phyloP scores from a whole-genome alignment of 345 rosid species.

The Syzygium grande region DNA sequence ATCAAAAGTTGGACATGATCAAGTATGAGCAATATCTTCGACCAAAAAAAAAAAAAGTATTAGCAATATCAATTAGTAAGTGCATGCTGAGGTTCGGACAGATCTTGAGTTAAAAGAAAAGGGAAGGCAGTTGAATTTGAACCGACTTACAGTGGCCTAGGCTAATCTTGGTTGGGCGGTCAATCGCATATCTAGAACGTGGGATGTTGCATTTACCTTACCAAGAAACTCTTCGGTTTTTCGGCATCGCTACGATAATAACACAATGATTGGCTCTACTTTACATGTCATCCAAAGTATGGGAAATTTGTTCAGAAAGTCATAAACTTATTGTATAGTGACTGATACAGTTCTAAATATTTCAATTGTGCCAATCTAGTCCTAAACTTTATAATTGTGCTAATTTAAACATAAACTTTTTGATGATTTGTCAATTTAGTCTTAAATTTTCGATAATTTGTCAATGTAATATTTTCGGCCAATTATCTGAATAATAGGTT shows the following conservation, averaged over 20 bases:
- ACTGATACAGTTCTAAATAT: too few species aligned
- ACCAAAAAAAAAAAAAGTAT: too few species aligned
- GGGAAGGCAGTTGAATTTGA: not conserved
- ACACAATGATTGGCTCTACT: not conserved
- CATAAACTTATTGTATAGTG: too few species aligned
- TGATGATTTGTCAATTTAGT: too few species aligned
- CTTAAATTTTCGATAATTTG: too few species aligned
- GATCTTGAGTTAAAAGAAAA: not conserved
- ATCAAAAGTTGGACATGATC: not conserved
- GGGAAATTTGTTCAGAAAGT: too few species aligned
- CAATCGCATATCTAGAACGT: not conserved
- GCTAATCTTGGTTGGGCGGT: not conserved
- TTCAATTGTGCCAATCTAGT: too few species aligned
- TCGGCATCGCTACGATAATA: not conserved
- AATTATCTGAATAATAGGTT: too few species aligned
- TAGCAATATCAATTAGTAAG: not conserved
- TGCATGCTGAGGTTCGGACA: not conserved
- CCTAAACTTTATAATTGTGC: too few species aligned
- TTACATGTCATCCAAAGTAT: not conserved
- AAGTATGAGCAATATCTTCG: not conserved
- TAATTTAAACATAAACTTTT: too few species aligned
- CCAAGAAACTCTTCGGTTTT: not conserved
- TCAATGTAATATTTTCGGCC: too few species aligned
- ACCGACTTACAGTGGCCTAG: not conserved
- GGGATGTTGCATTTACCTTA: not conserved